Base-by-base conservation (phyloP, 2,329 filamentous ascomycete genomes). In the Westerdykella ornata region DNA sequence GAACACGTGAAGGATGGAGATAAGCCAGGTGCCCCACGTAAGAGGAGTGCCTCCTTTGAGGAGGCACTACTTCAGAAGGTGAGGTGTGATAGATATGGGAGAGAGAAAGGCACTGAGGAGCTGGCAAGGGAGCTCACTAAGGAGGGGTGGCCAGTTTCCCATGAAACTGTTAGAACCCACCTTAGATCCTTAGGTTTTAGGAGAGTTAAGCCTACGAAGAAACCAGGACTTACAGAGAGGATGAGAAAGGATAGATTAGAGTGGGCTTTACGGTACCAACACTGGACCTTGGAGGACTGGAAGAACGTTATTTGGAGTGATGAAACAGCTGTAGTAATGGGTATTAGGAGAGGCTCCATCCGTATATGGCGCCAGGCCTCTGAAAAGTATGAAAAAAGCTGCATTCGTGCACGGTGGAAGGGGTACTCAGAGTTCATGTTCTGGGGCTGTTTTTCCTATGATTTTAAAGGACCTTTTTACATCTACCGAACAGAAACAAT, bases 361-460 rank as follows among this genome's bases (percentile, higher is more conserved):
- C 22, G 30, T 8, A 31, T 44, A 17, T 44, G 34, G 42, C 7
- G 37, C 2, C 18, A 44, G n/a, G n/a, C n/a, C 14, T 32, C 28
- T 35, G 33, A 44, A 14, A 28, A 31, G n/a, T 29, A 9, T 17
- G 16, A 30, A 17, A 18, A 14, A 3, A 39, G 22, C 19, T 34
- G 18, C 35, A 39, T 39, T 20, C 13, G 19, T 13, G 31, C 17
- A 13, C 7, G 38, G 11, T 44, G n/a, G 15, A 47, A 47, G 28
- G 36, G 39, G 17, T 45, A 39, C 30, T 37, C 33, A 39, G 35
- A 47, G 35, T 49, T 49, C 32, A 49, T 49, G 42, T 49, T 49
- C 15, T 47, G 33, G 45, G 42, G 39, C 15, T 47, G 42, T 26
- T 49, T 49, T 19, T 44, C 32, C 5, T 50, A 46, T 20, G 12